These are phyloP conservation scores for Aquilaria yunnanensis DNA, from an alignment of 345 rosid species.

Conservation along the genomic window DNA sequence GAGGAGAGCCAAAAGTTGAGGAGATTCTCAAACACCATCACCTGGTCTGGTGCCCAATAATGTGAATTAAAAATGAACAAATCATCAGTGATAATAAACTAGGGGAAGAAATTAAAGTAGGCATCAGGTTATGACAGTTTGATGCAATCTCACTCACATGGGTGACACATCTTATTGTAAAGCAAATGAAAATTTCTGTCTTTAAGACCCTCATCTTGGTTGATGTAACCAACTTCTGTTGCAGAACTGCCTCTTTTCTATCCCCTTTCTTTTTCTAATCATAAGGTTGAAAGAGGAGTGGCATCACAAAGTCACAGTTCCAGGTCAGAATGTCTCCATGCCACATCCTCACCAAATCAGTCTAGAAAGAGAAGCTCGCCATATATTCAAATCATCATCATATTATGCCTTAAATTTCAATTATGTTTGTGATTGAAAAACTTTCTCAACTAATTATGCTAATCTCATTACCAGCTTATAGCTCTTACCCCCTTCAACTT, in stretches of 20 bases:
- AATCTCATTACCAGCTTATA: background rate
- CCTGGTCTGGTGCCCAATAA: no score
- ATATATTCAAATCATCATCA: background rate
- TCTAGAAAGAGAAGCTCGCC: background rate
- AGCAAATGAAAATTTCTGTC: no score
- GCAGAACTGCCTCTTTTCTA: background rate
- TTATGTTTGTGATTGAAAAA: constrained; percentile 5
- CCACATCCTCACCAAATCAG: constrained; percentile 21
- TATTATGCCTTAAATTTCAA: no score
- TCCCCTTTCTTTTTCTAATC: constrained; percentile 7
- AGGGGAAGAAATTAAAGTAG: background rate
- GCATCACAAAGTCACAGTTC: constrained; percentile 42
- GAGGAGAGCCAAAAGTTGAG: no score
- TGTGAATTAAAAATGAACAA: no score
- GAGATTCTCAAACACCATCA: no score
- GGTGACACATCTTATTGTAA: constrained; percentile 11
- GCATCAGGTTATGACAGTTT: background rate
- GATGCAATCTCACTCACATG: constrained; percentile 16
- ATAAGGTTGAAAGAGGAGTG: constrained; percentile 14
- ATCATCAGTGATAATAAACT: background rate
- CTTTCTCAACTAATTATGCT: constrained; percentile 17
- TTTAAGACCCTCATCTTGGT: background rate
- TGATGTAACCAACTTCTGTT: constrained; percentile 4
- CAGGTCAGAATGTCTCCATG: constrained; percentile 38
- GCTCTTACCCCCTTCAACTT: no score